Base-by-base conservation (phyloP, 345 rosid genomes). In the Mercurialis annua region DNA sequence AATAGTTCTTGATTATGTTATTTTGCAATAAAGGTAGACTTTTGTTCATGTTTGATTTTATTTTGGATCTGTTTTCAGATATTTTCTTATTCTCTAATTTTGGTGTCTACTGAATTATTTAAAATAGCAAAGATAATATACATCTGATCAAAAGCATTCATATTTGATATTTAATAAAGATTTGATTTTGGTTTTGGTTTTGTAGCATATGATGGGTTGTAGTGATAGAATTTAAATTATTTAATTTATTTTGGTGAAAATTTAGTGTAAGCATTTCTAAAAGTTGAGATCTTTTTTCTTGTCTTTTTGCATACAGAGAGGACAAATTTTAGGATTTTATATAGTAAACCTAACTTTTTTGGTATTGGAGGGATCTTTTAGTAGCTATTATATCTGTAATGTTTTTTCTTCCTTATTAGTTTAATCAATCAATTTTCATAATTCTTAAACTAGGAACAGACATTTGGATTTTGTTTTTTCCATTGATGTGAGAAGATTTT, bases 281-380 rank as follows among this genome's bases (percentile, higher is more conserved):
- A 84, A 78, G 80, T 72, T 77, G 4, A 74, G 76, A 72, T 7
- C 44, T 75, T 73, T 83, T 73, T 70, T 63, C 71, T 83, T 77
- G 83, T 83, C 70, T 57, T 80, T 76, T 73, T 77, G 73, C 48
- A n/a, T 55, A 38, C 24, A 51, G 64, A 54, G 71, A 73, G 66
- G 78, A 47, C 81, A 67, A 59, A 65, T 70, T 66, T 40, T 66
- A 81, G 75, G 70, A 40, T 81, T 74, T 78, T 74, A n/a, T n/a
- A 59, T 75, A 69, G 69, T 68, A 49, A 59, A 68, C 74, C 60
- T 54, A 69, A 59, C 67, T 48, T 53, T 48, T 69, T 40, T 70
- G 54, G 58, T 23, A 70, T 20, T 71, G 60, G 76, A 71, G 67
- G 49, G 24, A 50, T 72, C 67, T 70, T 27, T 59, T 52, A 24